Conservation (phyloP, 306 rosid genomes). For the Betula pendula region DNA sequence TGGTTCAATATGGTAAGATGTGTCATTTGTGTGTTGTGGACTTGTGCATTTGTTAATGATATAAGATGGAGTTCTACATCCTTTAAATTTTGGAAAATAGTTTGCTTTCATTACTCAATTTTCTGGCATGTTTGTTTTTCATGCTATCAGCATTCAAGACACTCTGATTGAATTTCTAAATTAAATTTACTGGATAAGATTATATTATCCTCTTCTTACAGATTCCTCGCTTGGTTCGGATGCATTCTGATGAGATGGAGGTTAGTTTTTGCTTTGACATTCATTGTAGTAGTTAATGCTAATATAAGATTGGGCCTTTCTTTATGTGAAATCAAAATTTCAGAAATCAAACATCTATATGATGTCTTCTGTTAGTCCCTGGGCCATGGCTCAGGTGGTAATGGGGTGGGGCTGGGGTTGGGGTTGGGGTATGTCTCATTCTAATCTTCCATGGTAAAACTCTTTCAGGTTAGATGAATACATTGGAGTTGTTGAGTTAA, state of each 20-base stretch:
- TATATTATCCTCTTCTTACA: slow-evolving; percentile 34
- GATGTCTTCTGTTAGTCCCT: neutral
- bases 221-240: slow-evolving; percentile 97
- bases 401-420: neutral
- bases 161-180: neutral
- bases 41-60: slow-evolving; percentile 1
- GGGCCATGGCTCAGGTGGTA: neutral
- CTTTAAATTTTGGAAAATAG: slow-evolving; percentile 2
- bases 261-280: slow-evolving; percentile 41
- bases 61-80: neutral
- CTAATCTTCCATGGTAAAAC: neutral
- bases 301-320: slow-evolving; percentile 11
- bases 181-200: slow-evolving; percentile 23
- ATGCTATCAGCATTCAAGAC: neutral
- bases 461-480: neutral
- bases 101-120: neutral
- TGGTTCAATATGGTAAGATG: neutral
- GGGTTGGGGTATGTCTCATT: neutral
- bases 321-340: neutral
- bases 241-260: slow-evolving; percentile 99
- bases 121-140: slow-evolving; percentile 4
- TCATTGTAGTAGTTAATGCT: slow-evolving; percentile 9
- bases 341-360: neutral
- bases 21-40: neutral
- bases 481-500: neutral